A percentile compares a stretch with the other conserved stretches of the same genome.
Evolutionary conservation across 1,139 yeast genomes (phyloP).

Genomic region (Saccharomyces pastorianus): DNA sequence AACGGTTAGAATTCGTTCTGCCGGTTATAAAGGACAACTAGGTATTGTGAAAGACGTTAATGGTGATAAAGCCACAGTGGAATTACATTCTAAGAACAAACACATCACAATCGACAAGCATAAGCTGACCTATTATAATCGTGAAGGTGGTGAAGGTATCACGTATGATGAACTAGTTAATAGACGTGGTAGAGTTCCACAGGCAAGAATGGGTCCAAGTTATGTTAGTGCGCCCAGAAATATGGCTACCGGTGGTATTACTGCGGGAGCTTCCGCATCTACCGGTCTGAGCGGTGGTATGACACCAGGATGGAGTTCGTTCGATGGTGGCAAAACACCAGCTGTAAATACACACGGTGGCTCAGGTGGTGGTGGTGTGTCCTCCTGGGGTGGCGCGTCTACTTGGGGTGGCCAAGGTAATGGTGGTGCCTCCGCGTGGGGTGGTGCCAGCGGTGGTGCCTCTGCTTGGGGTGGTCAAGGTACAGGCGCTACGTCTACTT

Average conservation of each 20-base stretch:
- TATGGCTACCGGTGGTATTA: conserved; percentile 24
- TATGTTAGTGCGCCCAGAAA: conserved; percentile 32
- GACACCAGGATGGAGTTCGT: conserved; percentile 48
- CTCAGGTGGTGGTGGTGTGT: conserved; percentile 38
- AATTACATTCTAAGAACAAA: conserved; percentile 85
- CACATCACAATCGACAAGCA: conserved; percentile 77
- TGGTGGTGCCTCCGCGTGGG: conserved; percentile 39
- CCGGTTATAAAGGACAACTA: conserved; percentile 88
- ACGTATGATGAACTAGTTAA: conserved; percentile 69
- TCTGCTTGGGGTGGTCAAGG: conserved; percentile 24
- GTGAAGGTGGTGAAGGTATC: conserved; percentile 53
- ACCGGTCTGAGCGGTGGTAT: conserved; percentile 39
- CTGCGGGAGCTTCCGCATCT: conserved; percentile 18
- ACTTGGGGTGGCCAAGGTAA: conserved; percentile 45
- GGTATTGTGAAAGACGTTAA: conserved; percentile 92
- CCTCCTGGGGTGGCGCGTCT: conserved; percentile 45
- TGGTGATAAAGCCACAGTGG: conserved; percentile 84
- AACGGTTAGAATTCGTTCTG: conserved; percentile 75
- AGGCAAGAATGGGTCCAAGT: conserved; percentile 30
- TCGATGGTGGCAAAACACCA: conserved; percentile 42
- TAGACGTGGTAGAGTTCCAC: conserved; percentile 32
- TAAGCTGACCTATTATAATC: conserved; percentile 59
- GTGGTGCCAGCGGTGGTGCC: conserved; percentile 27
- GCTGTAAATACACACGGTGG: conserved; percentile 37
- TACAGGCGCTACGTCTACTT: conserved; percentile 35